Base-by-base conservation (phyloP, 495 filamentous ascomycete genomes). In the Penicillium maclennaniae region DNA sequence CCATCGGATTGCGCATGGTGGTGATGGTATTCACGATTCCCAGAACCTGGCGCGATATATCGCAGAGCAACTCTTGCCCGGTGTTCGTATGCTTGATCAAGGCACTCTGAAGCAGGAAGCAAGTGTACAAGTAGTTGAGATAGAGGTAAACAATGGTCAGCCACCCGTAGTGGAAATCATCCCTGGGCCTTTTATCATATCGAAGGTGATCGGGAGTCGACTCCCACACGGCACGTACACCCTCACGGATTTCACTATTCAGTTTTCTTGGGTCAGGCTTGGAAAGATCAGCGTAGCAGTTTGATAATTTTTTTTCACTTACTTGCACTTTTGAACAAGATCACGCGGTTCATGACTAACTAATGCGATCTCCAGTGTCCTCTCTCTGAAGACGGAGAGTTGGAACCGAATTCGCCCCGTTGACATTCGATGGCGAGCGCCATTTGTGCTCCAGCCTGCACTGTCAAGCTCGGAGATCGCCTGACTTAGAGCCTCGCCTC, bases 321-420 rank as follows among this genome's bases (percentile, higher is more conserved):
- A 81, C 76, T 77, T 65, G 7, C 78, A 69, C 44, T 72, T 72
- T 15, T 69, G 65, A 15, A 79, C 52, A 0, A 78, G 62, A 23
- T 78, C 71, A 15, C 66, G 59, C 7, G 69, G 61, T 40, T 66
- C 51, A 28, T 53, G 52, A n/a, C 67, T 73, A 2, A 78, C 75
- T 10, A 86, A 59, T 12, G 82, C 79, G 17, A 86, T 76, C 51
- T 84, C 76, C 17, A 87, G 73, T 14, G 85, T 78, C 48, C 83
- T 75, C 49, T 86, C 84, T 15, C 77, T 62, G 7, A 80, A 71
- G 4, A 73, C 52, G 0, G 76, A 65, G 9, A 84, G 65, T 2
- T 75, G 63, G 17, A 78, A 71, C 31, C 81, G 76, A 6, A 82
- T 70, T 4, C 83, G 73, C 14, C 75, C 57, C 40, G 70, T 65